Conservation (phyloP, 768 basidiomycete genomes). For the Amanita thiersii region DNA sequence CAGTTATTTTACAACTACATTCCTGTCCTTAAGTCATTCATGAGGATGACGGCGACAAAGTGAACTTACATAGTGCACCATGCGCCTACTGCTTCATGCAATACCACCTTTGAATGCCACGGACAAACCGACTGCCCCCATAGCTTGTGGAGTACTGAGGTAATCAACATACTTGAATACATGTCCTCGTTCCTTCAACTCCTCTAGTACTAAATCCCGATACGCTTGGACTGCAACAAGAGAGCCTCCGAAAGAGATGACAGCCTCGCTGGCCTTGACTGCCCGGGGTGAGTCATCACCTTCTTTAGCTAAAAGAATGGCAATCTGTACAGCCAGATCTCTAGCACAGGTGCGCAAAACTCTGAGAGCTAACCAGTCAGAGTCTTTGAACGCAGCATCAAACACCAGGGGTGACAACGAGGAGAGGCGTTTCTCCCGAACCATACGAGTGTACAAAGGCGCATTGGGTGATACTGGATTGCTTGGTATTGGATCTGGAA, state of each 20-base stretch:
- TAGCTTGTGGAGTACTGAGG: conserved; percentile 60
- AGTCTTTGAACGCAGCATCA: conserved; percentile 60
- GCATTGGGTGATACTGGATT: conserved; percentile 13
- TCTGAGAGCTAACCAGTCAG: conserved; percentile 55
- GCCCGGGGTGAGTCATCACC: conserved; percentile 20
- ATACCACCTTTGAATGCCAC: conserved; percentile 13
- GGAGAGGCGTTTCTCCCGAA: conserved; percentile 69
- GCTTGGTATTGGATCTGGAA: conserved; percentile 41
- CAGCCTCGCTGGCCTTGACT: conserved; percentile 45
- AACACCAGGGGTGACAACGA: conserved; percentile 74
- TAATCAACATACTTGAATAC: conserved; percentile 58
- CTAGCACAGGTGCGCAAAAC: conserved; percentile 46
- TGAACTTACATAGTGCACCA: too few relatives aligned
- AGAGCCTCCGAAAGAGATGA: conserved; percentile 77
- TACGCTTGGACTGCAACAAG: conserved; percentile 59
- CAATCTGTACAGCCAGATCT: conserved; percentile 51
- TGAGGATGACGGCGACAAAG: too few relatives aligned
- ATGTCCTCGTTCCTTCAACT: conserved; percentile 49
- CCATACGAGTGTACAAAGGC: conserved; percentile 22
- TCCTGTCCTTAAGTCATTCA: too few relatives aligned
- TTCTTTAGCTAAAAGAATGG: conserved; percentile 39
- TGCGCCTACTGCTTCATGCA: too few relatives aligned
- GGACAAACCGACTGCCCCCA: conserved; percentile 55
- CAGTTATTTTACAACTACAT: too few relatives aligned
- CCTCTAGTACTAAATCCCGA: conserved; percentile 44